A percentile compares a stretch with the other conserved stretches of the same genome.
Conservation (phyloP, 2,329 filamentous ascomycete species). For the Aureobasidium sp. region DNA sequence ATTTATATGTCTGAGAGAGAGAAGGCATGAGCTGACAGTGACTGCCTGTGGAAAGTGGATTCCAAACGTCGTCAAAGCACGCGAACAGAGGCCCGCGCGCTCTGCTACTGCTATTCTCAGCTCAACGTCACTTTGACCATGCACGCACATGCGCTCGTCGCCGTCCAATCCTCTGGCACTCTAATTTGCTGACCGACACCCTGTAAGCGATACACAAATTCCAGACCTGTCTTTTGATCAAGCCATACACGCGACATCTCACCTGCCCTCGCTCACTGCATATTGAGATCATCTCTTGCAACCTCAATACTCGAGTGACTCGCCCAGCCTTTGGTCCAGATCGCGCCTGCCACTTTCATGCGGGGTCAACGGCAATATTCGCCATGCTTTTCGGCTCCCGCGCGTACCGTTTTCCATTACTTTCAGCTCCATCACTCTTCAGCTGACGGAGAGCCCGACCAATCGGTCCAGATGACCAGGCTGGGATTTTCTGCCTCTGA, state of each 20-base stretch:
- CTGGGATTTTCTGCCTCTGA: too few species aligned
- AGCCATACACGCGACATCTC: not conserved
- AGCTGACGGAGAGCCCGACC: too few species aligned
- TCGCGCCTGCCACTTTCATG: not conserved
- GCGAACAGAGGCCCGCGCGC: not conserved
- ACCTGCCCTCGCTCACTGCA: not conserved
- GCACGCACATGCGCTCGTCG: not conserved
- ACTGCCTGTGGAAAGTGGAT: not conserved
- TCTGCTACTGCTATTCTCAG: not conserved
- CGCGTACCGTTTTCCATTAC: not conserved
- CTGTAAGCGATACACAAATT: not conserved
- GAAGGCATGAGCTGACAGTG: too few species aligned
- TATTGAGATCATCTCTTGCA: not conserved
- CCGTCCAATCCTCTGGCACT: not conserved
- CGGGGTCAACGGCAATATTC: not conserved
- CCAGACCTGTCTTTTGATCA: not conserved
- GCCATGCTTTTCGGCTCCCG: not conserved
- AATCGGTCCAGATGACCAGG: too few species aligned
- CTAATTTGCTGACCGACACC: not conserved
- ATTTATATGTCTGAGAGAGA: not conserved
- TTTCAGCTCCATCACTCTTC: too few species aligned
- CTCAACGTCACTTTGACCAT: not conserved
- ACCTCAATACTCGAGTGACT: not conserved
- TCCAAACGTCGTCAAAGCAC: constrained; percentile 4
- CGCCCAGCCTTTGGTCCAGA: not conserved